phyloP scores from a whole-genome alignment of 108 stramenopile genomes.

The Chaetoceros muelleri region DNA sequence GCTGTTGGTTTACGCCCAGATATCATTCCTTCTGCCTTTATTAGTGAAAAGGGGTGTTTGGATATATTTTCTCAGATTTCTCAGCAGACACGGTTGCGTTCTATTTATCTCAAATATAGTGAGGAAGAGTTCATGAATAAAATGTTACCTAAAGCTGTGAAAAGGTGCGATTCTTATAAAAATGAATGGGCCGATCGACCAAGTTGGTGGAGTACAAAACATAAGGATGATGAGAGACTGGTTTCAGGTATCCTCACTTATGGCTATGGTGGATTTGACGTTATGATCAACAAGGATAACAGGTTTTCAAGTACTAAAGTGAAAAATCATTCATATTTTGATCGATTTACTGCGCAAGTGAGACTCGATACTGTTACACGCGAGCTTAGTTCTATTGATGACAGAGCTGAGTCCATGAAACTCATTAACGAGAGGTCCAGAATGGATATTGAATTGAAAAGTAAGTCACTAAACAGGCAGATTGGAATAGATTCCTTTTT shows the following conservation, averaged over 20 bases:
- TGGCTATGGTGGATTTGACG: conserved; percentile 38
- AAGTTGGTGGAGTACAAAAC: conserved; percentile 40
- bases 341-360: conserved; percentile 22
- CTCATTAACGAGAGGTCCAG: too few relatives aligned
- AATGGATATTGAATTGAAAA: too few relatives aligned
- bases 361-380: conserved; percentile 33
- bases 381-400: conserved; percentile 30
- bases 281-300: conserved; percentile 18
- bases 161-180: conserved; percentile 20
- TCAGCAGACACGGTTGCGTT: conserved; percentile 50
- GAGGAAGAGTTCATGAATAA: conserved; percentile 20
- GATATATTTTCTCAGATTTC: conserved; percentile 53
- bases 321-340: conserved; percentile 16
- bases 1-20: neutral
- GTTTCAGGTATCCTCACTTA: conserved; percentile 28
- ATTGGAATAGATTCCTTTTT: too few relatives aligned
- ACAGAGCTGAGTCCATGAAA: conserved; percentile 27
- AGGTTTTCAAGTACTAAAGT: conserved; percentile 5
- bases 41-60: conserved; percentile 54
- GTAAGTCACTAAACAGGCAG: too few relatives aligned
- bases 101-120: conserved; percentile 34
- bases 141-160: conserved; percentile 30
- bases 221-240: conserved; percentile 29
- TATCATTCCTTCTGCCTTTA: conserved; percentile 21
- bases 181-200: conserved; percentile 58